Base-by-base conservation (phyloP, 2,329 filamentous ascomycete species). In the Claviceps arundinis region DNA sequence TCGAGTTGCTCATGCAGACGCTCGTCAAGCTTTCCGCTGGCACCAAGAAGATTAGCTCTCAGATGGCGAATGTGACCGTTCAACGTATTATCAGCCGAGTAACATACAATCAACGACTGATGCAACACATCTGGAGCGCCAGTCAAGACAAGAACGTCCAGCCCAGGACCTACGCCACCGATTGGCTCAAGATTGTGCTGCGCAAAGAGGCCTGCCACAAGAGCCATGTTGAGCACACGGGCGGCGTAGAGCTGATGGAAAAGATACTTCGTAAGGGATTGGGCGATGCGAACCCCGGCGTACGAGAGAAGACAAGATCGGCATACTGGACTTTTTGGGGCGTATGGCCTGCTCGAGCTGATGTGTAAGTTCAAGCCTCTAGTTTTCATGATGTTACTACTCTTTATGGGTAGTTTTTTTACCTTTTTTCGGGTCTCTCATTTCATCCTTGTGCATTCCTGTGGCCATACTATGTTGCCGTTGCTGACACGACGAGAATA, bases 131-230 rank as follows among this genome's bases (percentile, higher is more conserved):
- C 47, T 87, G 82, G 73, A 71, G 73, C 51, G 90, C 91, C 24
- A 85, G 80, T 56, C 85, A 94, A 64, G 91, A 98, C 71, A 97
- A 96, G 72, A 97, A 96, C 62, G 84, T 90, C 2, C 86, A 93
- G 62, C 85, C 90, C 16, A 82, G 93, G 55, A 80, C 80, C 1
- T 95, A 84, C 66, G 85, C 84, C 1, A 76, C 85, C 2, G 83
- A 78, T 7, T 98, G 93, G 93, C 70, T 97, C 34, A 87, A 84
- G 67, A 94, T 85, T 1, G 68, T 97, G 19, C 70, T 98, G 41
- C 83, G 77, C 58, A 87, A 88, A 60, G 87, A 94, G 64, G 72
- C 79, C 1, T 76, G 80, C 56, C 87, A 95, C 68, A 95, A 89
- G 69, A 79, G 73, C 56, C 82, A 89, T 42, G 75, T 97, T 54